Base-by-base conservation (phyloP, 1,284 basidiomycete species). In the Mrakiaceae sp. region DNA sequence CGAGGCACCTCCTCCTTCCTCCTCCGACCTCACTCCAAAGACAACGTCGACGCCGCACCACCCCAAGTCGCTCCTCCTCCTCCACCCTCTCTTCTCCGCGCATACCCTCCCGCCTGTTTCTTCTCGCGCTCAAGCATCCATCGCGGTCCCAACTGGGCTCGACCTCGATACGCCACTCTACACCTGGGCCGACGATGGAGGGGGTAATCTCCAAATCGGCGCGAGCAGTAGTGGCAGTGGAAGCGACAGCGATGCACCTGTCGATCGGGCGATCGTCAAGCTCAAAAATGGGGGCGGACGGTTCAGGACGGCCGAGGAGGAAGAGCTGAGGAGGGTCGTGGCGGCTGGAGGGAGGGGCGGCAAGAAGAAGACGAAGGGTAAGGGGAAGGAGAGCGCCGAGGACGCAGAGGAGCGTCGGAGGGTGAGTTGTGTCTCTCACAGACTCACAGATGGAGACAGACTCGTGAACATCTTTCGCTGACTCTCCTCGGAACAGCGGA, bases 31-130 rank as follows among this genome's bases (percentile, higher is more conserved):
- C 44, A 56, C 53, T 11, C 14, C 63, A 11, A n/a, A 39, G 7
- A 50, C 43, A 48, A 27, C 47, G 2, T 56, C 57, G 42, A 5
- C 53, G 50, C 16, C 47, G n/a, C 6, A 44, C 51, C 77, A 77
- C 51, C 95, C 95, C 0, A 92, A 93, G 76, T 93, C 90, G 68
- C 78, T 98, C 39, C 88, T 86, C 74, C 83, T 98, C 62, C 85
- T 98, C 59, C 80, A 83, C 55, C 90, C 92, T 0, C 78, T 98
- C 3, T 91, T 90, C 71, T 82, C 82, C 40, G 74, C 82, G 5
- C 87, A 95, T 72, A 86, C 92, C 67, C 83, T 98, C 43, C 92
- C 90, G 68, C 87, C 91, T 0, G 87, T 97, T 14, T 92, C 87
- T 0, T 73, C 79, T 5, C 79, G 81, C 62, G 94, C 93, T 3